Evolutionary conservation across 495 filamentous ascomycete genomes (phyloP).

Genomic region (Neurospora cerealis): DNA sequence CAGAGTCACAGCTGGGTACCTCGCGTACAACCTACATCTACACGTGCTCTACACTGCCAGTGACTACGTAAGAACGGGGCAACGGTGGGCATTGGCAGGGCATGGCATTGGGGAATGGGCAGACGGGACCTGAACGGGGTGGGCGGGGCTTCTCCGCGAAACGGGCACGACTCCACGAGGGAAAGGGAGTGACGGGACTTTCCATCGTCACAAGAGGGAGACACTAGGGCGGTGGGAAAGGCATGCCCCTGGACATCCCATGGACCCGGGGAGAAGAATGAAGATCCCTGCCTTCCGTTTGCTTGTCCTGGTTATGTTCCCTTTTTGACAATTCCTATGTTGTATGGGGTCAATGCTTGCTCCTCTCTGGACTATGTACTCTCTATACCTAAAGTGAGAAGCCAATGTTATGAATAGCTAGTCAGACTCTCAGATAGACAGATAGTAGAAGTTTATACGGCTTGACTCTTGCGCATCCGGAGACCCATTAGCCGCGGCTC

Average conservation of each 20-base stretch:
- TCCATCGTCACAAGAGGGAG: background rate
- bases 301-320: background rate
- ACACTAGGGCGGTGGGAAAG: background rate
- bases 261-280: background rate
- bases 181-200: background rate
- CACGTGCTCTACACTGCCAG: background rate
- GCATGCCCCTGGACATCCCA: background rate
- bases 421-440: background rate
- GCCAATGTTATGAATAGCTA: background rate
- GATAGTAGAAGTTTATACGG: background rate
- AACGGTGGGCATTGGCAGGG: background rate
- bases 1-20: background rate
- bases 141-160: background rate
- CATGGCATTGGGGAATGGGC: background rate
- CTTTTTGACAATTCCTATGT: background rate
- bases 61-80: background rate
- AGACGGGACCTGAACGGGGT: background rate
- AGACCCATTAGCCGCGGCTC: background rate
- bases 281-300: background rate
- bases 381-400: background rate
- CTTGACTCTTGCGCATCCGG: background rate
- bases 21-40: background rate
- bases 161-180: background rate
- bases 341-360: background rate
- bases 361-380: background rate